phyloP scores from a whole-genome alignment of 495 filamentous ascomycete species.

The Cercophora samala region DNA sequence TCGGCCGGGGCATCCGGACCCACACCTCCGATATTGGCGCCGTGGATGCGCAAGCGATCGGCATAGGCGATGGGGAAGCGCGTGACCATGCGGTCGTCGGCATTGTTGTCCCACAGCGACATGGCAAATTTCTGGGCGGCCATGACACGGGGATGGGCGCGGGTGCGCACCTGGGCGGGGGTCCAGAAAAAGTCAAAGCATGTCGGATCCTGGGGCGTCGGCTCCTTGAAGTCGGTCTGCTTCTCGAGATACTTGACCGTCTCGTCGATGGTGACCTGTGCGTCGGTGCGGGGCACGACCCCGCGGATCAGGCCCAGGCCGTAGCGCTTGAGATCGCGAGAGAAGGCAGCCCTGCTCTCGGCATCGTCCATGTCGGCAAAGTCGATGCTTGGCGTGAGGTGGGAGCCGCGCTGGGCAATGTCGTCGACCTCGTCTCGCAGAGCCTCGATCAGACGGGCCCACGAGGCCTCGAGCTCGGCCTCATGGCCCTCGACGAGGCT shows the following conservation, averaged over 20 bases:
- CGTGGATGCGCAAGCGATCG: constrained; percentile 76
- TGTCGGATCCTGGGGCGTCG: constrained; percentile 57
- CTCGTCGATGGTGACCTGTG: constrained; percentile 55
- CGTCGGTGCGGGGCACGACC: constrained; percentile 57
- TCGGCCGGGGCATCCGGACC: constrained; percentile 25
- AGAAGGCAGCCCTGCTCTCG: constrained; percentile 47
- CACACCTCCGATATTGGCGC: constrained; percentile 39
- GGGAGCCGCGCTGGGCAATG: constrained; percentile 46
- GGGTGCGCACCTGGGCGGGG: constrained; percentile 72
- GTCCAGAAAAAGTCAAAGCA: constrained; percentile 96
- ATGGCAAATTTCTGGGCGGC: constrained; percentile 75
- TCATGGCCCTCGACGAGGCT: constrained; percentile 65
- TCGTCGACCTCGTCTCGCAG: constrained; percentile 57
- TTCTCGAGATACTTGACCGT: constrained; percentile 61
- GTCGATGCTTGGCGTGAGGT: constrained; percentile 63
- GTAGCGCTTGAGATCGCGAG: constrained; percentile 57
- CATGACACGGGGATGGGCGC: constrained; percentile 71
- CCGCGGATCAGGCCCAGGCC: constrained; percentile 66
- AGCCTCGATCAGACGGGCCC: constrained; percentile 63
- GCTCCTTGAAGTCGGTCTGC: constrained; percentile 53
- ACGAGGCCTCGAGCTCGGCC: constrained; percentile 61
- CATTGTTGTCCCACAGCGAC: constrained; percentile 74
- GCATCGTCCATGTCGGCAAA: constrained; percentile 56
- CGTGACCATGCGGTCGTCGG: constrained; percentile 56
- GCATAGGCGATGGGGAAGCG: constrained; percentile 73